Evolutionary conservation across 164 flowering plant genomes (phyloP).

Genomic region (Aristolochia californica): DNA sequence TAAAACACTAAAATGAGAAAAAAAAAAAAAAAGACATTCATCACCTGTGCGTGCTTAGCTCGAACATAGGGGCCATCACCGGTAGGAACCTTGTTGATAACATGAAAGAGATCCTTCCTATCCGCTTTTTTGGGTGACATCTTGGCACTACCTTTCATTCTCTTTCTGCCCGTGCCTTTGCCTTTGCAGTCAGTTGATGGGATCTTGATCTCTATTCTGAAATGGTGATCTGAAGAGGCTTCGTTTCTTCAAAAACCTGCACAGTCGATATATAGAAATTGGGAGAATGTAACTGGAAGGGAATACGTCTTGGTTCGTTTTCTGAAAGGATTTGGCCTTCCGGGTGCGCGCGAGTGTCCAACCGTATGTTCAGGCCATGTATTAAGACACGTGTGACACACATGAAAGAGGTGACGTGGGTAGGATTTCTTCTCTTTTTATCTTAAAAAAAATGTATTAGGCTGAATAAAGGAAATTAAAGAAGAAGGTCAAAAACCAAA

Average conservation of each 20-base stretch:
- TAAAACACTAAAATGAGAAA: background rate
- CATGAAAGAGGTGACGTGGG: too few species aligned
- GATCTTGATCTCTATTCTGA: background rate
- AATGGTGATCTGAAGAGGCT: background rate
- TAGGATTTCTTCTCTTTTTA: too few species aligned
- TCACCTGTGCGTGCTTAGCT: slow-evolving; percentile 84
- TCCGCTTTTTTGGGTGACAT: slow-evolving; percentile 10
- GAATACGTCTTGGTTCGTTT: slow-evolving; percentile 5
- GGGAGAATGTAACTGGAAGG: slow-evolving; percentile 4
- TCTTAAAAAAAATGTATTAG: too few species aligned
- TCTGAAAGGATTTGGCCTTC: too few species aligned
- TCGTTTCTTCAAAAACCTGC: too few species aligned
- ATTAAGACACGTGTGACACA: too few species aligned
- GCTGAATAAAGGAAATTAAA: too few species aligned
- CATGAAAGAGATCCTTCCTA: slow-evolving; percentile 42
- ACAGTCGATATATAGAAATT: background rate
- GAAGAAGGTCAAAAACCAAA: too few species aligned
- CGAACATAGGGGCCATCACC: slow-evolving; percentile 81
- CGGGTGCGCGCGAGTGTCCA: too few species aligned
- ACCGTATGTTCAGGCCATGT: too few species aligned
- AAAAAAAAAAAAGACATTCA: background rate
- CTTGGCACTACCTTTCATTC: background rate
- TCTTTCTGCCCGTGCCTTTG: background rate
- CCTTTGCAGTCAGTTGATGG: too few species aligned
- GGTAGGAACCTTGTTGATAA: slow-evolving; percentile 61